phyloP scores from a whole-genome alignment of 768 basidiomycete species.

The Mycena capillaripes region DNA sequence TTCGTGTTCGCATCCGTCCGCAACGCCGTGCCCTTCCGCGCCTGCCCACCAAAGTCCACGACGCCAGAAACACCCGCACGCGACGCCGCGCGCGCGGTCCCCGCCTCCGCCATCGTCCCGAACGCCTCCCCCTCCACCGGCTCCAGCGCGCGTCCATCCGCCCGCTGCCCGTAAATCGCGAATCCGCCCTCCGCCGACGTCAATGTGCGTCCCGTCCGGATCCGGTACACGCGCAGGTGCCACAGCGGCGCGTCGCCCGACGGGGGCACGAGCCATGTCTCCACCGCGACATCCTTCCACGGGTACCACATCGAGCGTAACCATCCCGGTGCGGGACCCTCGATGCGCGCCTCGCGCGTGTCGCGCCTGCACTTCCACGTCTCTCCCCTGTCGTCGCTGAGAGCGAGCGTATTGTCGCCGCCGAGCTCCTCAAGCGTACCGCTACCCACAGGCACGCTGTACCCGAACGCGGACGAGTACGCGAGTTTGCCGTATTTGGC shows the following conservation, averaged over 20 bases:
- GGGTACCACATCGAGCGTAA: slow-evolving; percentile 82
- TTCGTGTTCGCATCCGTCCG: slow-evolving; percentile 83
- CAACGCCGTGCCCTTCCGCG: slow-evolving; percentile 57
- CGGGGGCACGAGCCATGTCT: slow-evolving; percentile 83
- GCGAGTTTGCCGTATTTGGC: slow-evolving; percentile 86
- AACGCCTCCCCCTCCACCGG: slow-evolving; percentile 57
- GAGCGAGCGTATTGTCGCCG: slow-evolving; percentile 78
- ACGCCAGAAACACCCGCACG: slow-evolving; percentile 76
- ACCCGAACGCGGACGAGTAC: slow-evolving; percentile 84
- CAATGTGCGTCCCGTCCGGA: slow-evolving; percentile 65
- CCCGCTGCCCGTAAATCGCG: slow-evolving; percentile 77
- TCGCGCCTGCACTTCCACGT: slow-evolving; percentile 78
- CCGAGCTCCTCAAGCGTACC: slow-evolving; percentile 79
- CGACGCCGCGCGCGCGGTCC: slow-evolving; percentile 67
- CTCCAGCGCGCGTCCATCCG: slow-evolving; percentile 71
- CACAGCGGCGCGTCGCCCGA: slow-evolving; percentile 68
- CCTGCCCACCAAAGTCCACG: slow-evolving; percentile 57
- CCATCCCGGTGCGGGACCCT: slow-evolving; percentile 58
- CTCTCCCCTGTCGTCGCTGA: slow-evolving; percentile 80
- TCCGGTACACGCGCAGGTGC: slow-evolving; percentile 79
- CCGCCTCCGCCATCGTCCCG: slow-evolving; percentile 64
- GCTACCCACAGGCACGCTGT: slow-evolving; percentile 78
- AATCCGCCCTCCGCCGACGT: slow-evolving; percentile 78
- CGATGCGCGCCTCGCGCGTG: slow-evolving; percentile 72
- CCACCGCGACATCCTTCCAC: slow-evolving; percentile 79